Percentiles rank a stretch among this genome's conserved stretches.
Conservation (phyloP, 1,139 yeast species). For the Blastobotrys capitulatus region DNA sequence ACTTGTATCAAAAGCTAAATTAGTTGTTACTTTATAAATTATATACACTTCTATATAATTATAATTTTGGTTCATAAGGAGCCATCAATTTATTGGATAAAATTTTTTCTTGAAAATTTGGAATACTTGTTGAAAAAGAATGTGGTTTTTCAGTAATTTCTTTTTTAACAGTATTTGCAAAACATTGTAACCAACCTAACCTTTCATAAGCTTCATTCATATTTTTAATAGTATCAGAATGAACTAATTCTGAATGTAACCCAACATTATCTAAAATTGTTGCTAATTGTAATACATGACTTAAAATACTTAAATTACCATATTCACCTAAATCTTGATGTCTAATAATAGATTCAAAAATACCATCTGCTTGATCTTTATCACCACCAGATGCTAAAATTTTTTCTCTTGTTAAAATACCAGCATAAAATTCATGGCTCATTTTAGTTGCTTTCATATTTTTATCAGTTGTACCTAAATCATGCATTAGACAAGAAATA, state of each 20-base stretch:
- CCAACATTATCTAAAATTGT: constrained; percentile 23
- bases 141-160: constrained; percentile 21
- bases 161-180: constrained; percentile 18
- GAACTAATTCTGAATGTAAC: constrained; percentile 15
- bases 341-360: constrained; percentile 20
- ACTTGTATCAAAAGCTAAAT: too few relatives aligned
- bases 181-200: constrained; percentile 19
- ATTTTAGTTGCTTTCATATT: constrained; percentile 20
- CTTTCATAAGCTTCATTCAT: constrained; percentile 19
- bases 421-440: constrained; percentile 24
- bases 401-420: constrained; percentile 18
- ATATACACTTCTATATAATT: background rate
- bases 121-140: constrained; percentile 19
- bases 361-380: constrained; percentile 22
- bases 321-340: constrained; percentile 21
- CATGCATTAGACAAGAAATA: constrained; percentile 18
- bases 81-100: constrained; percentile 17
- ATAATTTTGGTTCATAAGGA: background rate
- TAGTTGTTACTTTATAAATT: too few relatives aligned
- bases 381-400: constrained; percentile 13
- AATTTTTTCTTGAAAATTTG: constrained; percentile 17
- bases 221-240: constrained; percentile 16
- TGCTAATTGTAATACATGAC: constrained; percentile 21
- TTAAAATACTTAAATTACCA: constrained; percentile 18
- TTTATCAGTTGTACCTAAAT: constrained; percentile 21